Evolutionary conservation across 495 filamentous ascomycete species (phyloP), one percentile per base, ranked within the genome.

Genomic region (Aspergillus coremiiformis): DNA sequence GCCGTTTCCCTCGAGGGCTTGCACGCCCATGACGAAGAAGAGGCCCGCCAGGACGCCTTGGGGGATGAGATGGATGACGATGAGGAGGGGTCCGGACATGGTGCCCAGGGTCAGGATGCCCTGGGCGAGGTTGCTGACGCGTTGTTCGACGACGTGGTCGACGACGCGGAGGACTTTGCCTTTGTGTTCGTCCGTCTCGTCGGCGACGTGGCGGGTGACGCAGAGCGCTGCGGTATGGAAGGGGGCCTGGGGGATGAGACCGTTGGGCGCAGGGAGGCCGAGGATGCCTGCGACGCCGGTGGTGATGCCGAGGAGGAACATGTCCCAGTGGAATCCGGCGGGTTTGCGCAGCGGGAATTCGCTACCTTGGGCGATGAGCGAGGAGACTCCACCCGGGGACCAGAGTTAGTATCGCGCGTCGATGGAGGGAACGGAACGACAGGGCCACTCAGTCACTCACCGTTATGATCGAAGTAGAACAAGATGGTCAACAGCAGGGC

Each of bases 381-480:
- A 85, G 9, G 87, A 90, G 3, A 93, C 86, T n/a, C n/a, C n/a
- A n/a, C n/a, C n/a, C n/a, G n/a, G n/a, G n/a, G n/a, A n/a, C n/a
- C n/a, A n/a, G n/a, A n/a, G n/a, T n/a, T n/a, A n/a, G n/a, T n/a
- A n/a, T n/a, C n/a, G n/a, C n/a, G n/a, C n/a, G n/a, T n/a, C n/a
- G n/a, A 14, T n/a, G 32, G 14, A n/a, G 12, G 5, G 32, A 35
- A 17, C 21, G 17, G 19, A 32, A 15, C 10, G 39, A 23, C 8
- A 15, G 8, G 1, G 21, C 20, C n/a, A n/a, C n/a, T n/a, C 5
- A 44, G 24, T 10, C 32, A 43, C 45, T 42, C 51, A 87, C 84
- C 84, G 58, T 91, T 91, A 60, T 96, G 92, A 62, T 97, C 91
- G 66, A 92, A 96, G 65, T 87, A 96, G 64, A 96, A 96, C 19